Conservation (phyloP, 192 early-diverging fungal species). For the Backusella mclennaniae region DNA sequence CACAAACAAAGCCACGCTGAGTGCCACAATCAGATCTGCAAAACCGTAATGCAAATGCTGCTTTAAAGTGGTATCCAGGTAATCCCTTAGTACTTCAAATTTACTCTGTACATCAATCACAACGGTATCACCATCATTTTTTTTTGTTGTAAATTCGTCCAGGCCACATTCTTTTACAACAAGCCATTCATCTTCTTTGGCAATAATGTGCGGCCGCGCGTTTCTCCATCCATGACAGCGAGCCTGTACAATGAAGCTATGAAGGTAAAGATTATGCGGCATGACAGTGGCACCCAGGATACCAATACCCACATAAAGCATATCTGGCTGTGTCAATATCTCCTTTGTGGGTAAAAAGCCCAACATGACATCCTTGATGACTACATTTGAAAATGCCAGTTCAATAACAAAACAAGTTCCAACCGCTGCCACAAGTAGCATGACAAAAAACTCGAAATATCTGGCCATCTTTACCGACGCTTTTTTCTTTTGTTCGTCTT, state of each 20-base stretch:
- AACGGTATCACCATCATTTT: background rate
- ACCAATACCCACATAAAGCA: constrained; percentile 71
- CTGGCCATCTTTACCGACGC: constrained; percentile 41
- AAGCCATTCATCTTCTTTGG: background rate
- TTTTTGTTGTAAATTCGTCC: background rate
- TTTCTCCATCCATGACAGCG: constrained; percentile 38
- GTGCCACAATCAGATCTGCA: constrained; percentile 64
- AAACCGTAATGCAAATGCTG: constrained; percentile 45
- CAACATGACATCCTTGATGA: constrained; percentile 53
- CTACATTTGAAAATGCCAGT: constrained; percentile 56
- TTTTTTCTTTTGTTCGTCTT: background rate
- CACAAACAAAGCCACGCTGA: constrained; percentile 72
- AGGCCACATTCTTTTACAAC: background rate
- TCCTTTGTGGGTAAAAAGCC: constrained; percentile 61
- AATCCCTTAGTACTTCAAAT: constrained; percentile 4
- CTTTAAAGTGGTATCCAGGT: constrained; percentile 4
- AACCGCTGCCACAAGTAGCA: constrained; percentile 57
- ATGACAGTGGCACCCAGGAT: constrained; percentile 78
- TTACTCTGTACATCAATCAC: background rate
- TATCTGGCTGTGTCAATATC: constrained; percentile 55
- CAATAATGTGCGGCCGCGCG: constrained; percentile 5
- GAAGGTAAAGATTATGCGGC: constrained; percentile 82
- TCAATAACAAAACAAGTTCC: constrained; percentile 68
- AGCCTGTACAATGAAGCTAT: constrained; percentile 74
- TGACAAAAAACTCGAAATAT: constrained; percentile 67